Percentiles rank a stretch among this genome's conserved stretches.
Evolutionary conservation across 257 asterid genomes (phyloP).

Genomic region (Parsonsia alboflavescens): DNA sequence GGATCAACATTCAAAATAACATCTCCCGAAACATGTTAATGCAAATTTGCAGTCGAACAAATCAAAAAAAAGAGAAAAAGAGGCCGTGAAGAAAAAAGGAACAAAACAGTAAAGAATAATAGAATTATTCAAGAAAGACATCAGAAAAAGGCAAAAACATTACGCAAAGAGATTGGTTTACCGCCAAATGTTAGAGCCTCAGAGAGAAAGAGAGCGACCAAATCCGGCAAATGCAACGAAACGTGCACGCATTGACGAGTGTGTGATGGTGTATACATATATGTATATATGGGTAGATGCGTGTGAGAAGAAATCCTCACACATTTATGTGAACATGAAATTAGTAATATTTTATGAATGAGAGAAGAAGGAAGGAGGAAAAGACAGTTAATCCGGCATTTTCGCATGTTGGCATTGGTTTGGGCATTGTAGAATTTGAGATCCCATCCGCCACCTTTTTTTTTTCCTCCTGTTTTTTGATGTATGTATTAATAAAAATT

Average conservation of each 20-base stretch:
- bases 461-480: not conserved
- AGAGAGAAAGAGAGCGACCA: constrained; percentile 22
- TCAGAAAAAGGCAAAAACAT: constrained; percentile 12
- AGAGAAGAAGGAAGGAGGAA: constrained; percentile 14
- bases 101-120: not conserved
- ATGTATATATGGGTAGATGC: constrained; percentile 7
- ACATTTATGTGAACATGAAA: not conserved
- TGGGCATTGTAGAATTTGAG: constrained; percentile 11
- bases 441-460: constrained; percentile 14
- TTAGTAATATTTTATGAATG: not conserved
- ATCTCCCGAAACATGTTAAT: too few species aligned
- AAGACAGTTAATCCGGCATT: constrained; percentile 40
- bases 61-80: too few species aligned
- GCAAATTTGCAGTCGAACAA: constrained; percentile 12
- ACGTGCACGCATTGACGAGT: constrained; percentile 18
- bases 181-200: constrained; percentile 46
- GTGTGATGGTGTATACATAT: not conserved
- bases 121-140: constrained; percentile 5
- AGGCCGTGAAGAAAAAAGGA: not conserved
- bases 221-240: constrained; percentile 27
- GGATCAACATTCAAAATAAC: constrained; percentile 19
- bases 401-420: constrained; percentile 32
- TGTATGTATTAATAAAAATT: too few species aligned
- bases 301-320: not conserved
- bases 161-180: constrained; percentile 40